Evolutionary conservation across 306 rosid species (phyloP).

Genomic region (Amphicarpaea edgeworthii): DNA sequence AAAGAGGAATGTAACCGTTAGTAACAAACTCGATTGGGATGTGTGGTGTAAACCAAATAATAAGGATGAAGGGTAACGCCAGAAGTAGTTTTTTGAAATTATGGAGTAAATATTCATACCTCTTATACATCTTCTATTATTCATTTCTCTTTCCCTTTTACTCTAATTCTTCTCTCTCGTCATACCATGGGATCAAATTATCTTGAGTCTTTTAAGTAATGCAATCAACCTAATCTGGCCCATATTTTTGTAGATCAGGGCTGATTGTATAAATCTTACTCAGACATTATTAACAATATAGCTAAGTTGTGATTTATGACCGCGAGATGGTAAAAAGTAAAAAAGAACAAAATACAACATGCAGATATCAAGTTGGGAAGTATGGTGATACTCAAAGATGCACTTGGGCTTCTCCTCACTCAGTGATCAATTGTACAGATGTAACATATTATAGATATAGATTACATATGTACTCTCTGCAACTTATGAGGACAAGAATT

Average conservation of each 20-base stretch:
- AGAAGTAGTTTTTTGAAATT: not conserved
- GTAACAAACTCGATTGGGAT: not conserved
- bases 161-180: not conserved
- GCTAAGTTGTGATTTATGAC: constrained; percentile 20
- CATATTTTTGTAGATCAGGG: constrained; percentile 26
- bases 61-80: not conserved
- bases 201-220: constrained; percentile 17
- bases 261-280: constrained; percentile 22
- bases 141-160: constrained; percentile 4
- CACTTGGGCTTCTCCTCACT: constrained; percentile 26
- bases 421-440: constrained; percentile 32
- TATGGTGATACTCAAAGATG: constrained; percentile 8
- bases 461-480: constrained; percentile 9
- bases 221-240: constrained; percentile 31
- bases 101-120: not conserved
- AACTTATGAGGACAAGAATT: constrained; percentile 21
- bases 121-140: not conserved
- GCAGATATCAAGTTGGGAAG: not conserved
- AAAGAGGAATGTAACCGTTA: not conserved
- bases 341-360: not conserved
- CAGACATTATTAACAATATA: not conserved
- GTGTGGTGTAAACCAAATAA: not conserved
- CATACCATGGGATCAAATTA: constrained; percentile 18
- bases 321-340: not conserved
- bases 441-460: constrained; percentile 8